These are phyloP conservation scores for Tylopilus sp. DNA, from an alignment of 768 basidiomycete species.

Conservation along the genomic window DNA sequence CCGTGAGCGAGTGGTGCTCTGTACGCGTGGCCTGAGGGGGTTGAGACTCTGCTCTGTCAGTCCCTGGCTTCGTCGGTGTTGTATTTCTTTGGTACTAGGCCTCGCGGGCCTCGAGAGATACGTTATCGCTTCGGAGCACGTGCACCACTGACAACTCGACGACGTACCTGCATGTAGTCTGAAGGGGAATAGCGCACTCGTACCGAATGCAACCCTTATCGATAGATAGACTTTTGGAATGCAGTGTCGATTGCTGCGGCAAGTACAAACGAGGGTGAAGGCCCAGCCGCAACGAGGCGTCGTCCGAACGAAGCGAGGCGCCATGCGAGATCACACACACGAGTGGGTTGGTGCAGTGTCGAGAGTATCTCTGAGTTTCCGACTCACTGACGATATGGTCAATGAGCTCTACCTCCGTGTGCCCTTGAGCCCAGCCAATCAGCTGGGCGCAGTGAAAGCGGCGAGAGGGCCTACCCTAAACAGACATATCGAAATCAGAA, in stretches of 20 bases:
- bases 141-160: not conserved
- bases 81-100: not conserved
- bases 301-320: not conserved
- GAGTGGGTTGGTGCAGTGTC: not conserved
- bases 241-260: not conserved
- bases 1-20: not conserved
- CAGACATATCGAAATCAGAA: slow-evolving; percentile 13
- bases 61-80: slow-evolving; percentile 10
- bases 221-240: not conserved
- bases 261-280: no score
- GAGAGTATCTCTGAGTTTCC: not conserved
- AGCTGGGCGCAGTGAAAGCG: not conserved
- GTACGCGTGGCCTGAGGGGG: not conserved
- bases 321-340: not conserved
- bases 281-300: not conserved
- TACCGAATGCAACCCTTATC: not conserved
- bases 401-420: not conserved
- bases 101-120: slow-evolving; percentile 5
- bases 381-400: not conserved
- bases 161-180: not conserved
- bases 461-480: slow-evolving; percentile 33
- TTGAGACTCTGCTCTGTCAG: slow-evolving; percentile 9
- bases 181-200: not conserved
- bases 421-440: slow-evolving; percentile 11
- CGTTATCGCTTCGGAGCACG: slow-evolving; percentile 21